Evolutionary conservation across 345 rosid species (phyloP).

Genomic region (Stellera chamaejasme): DNA sequence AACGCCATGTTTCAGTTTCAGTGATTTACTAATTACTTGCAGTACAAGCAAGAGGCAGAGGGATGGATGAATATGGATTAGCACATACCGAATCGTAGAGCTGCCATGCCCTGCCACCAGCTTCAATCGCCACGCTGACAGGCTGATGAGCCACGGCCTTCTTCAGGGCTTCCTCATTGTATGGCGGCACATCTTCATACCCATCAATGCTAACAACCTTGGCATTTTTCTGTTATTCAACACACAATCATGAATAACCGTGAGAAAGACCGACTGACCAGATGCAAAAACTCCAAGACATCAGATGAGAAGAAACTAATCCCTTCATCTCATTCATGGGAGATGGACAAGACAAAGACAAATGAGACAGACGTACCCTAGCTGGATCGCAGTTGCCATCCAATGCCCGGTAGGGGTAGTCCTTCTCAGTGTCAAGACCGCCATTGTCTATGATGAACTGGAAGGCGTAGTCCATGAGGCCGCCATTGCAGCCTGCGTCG

Average conservation of each 20-base stretch:
- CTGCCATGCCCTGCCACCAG: slow-evolving; percentile 70
- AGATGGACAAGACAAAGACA: not conserved
- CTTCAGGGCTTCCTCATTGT: slow-evolving; percentile 52
- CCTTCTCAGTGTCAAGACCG: slow-evolving; percentile 66
- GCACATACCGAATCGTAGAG: slow-evolving; percentile 61
- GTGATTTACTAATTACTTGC: not conserved
- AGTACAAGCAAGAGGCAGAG: not conserved
- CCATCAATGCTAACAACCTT: slow-evolving; percentile 75
- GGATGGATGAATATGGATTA: not conserved
- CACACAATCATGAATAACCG: no score
- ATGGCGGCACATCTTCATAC: slow-evolving; percentile 63
- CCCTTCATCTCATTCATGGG: not conserved
- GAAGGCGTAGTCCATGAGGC: slow-evolving; percentile 96
- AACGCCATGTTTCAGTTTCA: not conserved
- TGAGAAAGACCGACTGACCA: not conserved
- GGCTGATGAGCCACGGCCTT: slow-evolving; percentile 84
- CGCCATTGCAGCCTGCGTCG: slow-evolving; percentile 82
- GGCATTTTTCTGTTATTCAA: slow-evolving; percentile 39
- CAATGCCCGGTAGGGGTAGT: slow-evolving; percentile 65
- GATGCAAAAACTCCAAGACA: not conserved
- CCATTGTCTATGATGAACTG: slow-evolving; percentile 81
- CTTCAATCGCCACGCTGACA: slow-evolving; percentile 94
- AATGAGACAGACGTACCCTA: slow-evolving; percentile 27
- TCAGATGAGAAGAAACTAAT: not conserved
- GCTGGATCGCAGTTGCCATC: slow-evolving; percentile 42